Evolutionary conservation across 495 filamentous ascomycete genomes (phyloP), one percentile per base, ranked within the genome.

Genomic region (Platismatia glauca): DNA sequence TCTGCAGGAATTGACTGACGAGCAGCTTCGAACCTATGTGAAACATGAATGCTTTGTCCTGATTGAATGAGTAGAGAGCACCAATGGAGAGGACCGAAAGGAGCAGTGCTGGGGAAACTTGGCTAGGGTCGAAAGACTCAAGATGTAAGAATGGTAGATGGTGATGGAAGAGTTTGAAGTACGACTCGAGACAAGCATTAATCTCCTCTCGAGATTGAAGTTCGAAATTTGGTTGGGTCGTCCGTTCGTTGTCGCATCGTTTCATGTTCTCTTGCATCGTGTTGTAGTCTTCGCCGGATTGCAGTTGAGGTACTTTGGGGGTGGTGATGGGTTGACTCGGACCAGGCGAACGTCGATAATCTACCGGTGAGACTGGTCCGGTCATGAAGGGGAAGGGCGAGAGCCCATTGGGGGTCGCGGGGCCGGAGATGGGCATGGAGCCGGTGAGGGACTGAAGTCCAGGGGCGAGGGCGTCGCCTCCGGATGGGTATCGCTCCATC

Each of bases 21-120:
- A 98, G 80, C 53, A 96, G 87, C 78, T 97, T 97, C 46, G 95
- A 96, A 12, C 93, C 95, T 61, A 96, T 93, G 76, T 98, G 94
- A n/a, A 96, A 84, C 79, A 93, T 88, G 72, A 96, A 89, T 41
- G 95, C 95, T 70, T 95, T 87, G 67, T 96, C 94, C 70, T 95
- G 89, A 71, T 97, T 91, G 71, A 98, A 97, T 13, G 92, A 90
- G 75, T 98, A 98, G 60, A 98, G 78, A 16, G 94, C 92, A 67
- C 94, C 94, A 66, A 98, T 96, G 9, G 95, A 97, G 62, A 97
- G 79, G 12, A 97, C 91, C 12, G 93, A 90, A 35, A 97, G 84
- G 37, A 98, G 77, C 18, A 98, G 78, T 18, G 94, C 85, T 2
- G 95, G 84, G 37, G 91, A 87, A 16, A 86, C 82, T 58, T 85